Percentiles rank a stretch among this genome's conserved stretches.
Conservation (phyloP, 1,284 basidiomycete genomes). For the Taiwanofungus camphoratus region DNA sequence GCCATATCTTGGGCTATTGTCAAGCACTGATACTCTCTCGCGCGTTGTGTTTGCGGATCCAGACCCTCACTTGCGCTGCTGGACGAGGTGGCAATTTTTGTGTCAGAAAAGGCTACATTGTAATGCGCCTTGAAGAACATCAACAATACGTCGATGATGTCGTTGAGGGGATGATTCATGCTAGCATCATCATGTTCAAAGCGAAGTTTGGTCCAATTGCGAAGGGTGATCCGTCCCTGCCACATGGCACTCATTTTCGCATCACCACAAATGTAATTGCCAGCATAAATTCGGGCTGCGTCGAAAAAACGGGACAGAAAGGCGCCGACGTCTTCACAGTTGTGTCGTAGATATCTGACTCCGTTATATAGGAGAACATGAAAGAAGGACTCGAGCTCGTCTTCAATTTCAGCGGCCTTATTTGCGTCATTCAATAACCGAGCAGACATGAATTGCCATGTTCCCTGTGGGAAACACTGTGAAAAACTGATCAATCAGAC, state of each 20-base stretch:
- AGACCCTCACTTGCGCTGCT: background rate
- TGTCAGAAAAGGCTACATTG: too few species aligned
- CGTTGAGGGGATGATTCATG: slow-evolving; percentile 3
- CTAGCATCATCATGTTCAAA: background rate
- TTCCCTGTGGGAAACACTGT: slow-evolving; percentile 6
- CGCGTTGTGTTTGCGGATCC: background rate
- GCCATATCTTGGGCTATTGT: too few species aligned
- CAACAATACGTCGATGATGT: background rate
- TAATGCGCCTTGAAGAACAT: slow-evolving; percentile 7
- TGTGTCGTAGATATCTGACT: slow-evolving; percentile 7
- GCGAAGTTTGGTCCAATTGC: background rate
- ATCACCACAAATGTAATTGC: background rate
- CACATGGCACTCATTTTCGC: background rate
- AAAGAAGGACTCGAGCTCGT: slow-evolving; percentile 13
- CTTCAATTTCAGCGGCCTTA: slow-evolving; percentile 2
- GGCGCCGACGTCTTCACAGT: background rate
- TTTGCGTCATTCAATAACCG: background rate
- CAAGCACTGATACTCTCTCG: too few species aligned
- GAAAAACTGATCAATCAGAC: background rate
- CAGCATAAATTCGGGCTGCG: background rate
- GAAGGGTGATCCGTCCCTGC: background rate
- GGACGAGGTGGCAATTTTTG: too few species aligned
- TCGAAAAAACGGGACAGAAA: slow-evolving; percentile 11
- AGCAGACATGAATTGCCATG: slow-evolving; percentile 11
- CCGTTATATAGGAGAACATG: slow-evolving; percentile 11